Percentiles rank a stretch among this genome's conserved stretches.
These are phyloP conservation scores for Dioscorea cayenensis DNA, from an alignment of 116 monocot genomes.

Conservation along the genomic window DNA sequence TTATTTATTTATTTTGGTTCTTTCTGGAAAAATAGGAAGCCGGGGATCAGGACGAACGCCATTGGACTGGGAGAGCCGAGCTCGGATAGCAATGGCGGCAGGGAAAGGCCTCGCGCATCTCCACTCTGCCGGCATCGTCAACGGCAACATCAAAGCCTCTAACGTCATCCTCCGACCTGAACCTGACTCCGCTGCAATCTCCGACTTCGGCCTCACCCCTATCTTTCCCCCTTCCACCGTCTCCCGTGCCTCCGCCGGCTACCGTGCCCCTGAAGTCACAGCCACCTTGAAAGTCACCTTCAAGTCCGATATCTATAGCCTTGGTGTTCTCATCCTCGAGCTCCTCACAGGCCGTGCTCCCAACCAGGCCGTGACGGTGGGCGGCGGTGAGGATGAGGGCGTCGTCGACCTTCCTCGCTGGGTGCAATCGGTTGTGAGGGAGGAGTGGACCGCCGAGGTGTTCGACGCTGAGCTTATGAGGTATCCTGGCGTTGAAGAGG, in stretches of 20 bases:
- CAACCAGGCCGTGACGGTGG: background rate
- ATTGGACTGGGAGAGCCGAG: conserved; percentile 71
- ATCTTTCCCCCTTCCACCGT: background rate
- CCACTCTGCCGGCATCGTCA: conserved; percentile 13
- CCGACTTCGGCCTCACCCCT: conserved; percentile 7
- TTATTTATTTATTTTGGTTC: background rate
- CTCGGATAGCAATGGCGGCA: conserved; percentile 36
- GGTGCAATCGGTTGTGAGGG: conserved; percentile 53
- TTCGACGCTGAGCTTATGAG: conserved; percentile 32
- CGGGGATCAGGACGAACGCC: conserved; percentile 63
- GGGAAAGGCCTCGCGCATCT: conserved; percentile 20
- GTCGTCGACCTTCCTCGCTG: conserved; percentile 1
- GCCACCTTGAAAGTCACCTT: conserved; percentile 7
- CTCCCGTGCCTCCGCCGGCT: background rate
- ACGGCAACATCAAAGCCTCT: conserved; percentile 29
- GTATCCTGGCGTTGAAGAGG: conserved; percentile 27
- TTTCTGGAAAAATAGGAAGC: conserved; percentile 30
- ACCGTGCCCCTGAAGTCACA: conserved; percentile 24
- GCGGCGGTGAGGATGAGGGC: background rate
- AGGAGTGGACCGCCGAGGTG: conserved; percentile 58
- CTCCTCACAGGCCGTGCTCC: conserved; percentile 22
- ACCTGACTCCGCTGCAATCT: conserved; percentile 6
- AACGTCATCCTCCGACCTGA: conserved; percentile 22
- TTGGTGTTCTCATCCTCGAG: background rate
- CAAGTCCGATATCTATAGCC: background rate